A percentile compares a stretch with the other conserved stretches of the same genome.
phyloP scores from a whole-genome alignment of 306 rosid genomes.

The Castanea sativa region DNA sequence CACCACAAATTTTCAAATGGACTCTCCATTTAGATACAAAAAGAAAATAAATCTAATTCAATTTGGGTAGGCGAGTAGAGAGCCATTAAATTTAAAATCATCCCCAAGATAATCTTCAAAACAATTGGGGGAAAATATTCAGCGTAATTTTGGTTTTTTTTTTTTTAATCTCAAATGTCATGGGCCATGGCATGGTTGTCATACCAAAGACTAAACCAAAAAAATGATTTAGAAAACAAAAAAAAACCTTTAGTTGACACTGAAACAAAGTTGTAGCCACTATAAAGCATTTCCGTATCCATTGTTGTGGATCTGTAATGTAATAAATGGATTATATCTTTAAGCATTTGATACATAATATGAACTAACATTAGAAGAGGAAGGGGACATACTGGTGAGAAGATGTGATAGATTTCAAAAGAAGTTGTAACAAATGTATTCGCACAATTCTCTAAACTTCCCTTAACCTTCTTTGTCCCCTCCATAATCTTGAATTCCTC shows the following conservation, averaged over 20 bases:
- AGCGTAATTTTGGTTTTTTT: background rate
- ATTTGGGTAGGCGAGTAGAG: too few relatives aligned
- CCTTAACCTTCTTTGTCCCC: background rate
- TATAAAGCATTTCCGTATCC: too few relatives aligned
- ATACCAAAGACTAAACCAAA: background rate
- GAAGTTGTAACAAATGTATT: background rate
- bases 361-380: background rate
- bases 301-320: background rate
- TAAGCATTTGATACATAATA: background rate
- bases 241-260: too few relatives aligned
- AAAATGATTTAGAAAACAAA: background rate
- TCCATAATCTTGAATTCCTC: background rate
- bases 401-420: background rate
- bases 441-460: background rate
- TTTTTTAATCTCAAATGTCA: constrained; percentile 9
- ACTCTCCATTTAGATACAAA: too few relatives aligned
- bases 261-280: too few relatives aligned
- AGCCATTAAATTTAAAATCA: too few relatives aligned
- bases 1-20: too few relatives aligned
- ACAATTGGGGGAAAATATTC: too few relatives aligned
- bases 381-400: background rate
- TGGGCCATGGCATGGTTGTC: background rate
- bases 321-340: background rate
- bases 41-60: too few relatives aligned
- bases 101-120: too few relatives aligned